Percentiles rank a stretch among this genome's conserved stretches.
Evolutionary conservation across 108 stramenopile species (phyloP).

Genomic region (Discostella pseudostelligera): DNA sequence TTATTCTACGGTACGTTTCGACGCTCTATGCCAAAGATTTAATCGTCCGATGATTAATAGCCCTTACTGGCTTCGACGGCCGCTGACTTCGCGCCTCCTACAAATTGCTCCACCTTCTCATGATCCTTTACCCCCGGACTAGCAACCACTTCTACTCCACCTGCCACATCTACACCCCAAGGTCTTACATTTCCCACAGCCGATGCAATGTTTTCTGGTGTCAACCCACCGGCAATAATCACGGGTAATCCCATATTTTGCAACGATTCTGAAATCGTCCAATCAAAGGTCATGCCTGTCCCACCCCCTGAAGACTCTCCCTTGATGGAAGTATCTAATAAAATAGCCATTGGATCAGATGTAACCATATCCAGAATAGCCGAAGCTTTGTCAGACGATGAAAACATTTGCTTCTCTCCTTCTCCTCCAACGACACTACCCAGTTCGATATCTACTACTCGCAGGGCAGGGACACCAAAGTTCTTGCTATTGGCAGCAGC

Average conservation of each 20-base stretch:
- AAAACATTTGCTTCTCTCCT: neutral
- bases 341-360: constrained; percentile 78
- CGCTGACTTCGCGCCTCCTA: constrained; percentile 66
- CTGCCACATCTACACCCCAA: constrained; percentile 95
- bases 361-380: constrained; percentile 58
- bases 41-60: too few relatives aligned
- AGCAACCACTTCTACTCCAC: constrained; percentile 92
- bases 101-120: constrained; percentile 76
- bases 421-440: constrained; percentile 44
- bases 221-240: constrained; percentile 96
- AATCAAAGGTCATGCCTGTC: constrained; percentile 94
- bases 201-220: constrained; percentile 81
- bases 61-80: constrained; percentile 83
- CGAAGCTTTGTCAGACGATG: constrained; percentile 57
- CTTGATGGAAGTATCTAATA: constrained; percentile 93
- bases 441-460: constrained; percentile 92
- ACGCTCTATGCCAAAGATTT: too few relatives aligned
- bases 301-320: constrained; percentile 82
- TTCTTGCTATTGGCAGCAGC: constrained; percentile 64
- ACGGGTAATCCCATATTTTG: constrained; percentile 90
- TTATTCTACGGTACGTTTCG: too few relatives aligned
- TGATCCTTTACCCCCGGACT: constrained; percentile 87
- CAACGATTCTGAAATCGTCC: constrained; percentile 80
- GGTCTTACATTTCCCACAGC: constrained; percentile 71
- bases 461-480: constrained; percentile 84